Evolutionary conservation across 352 stramenopile species (phyloP).

Genomic region (Elongisporangium senticosum): DNA sequence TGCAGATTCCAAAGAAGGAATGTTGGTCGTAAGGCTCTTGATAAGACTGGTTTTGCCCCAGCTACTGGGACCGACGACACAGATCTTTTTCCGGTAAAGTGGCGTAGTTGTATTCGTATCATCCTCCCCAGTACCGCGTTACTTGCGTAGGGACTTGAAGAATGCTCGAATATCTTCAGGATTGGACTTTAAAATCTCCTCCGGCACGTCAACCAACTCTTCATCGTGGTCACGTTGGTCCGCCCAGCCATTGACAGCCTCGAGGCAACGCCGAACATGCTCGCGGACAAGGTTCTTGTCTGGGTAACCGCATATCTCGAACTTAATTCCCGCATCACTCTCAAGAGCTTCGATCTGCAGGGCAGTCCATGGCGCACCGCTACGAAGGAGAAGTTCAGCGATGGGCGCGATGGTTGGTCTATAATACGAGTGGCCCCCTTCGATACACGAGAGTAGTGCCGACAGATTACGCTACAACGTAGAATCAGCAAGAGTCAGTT

Average conservation of each 20-base stretch:
- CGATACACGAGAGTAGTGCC: background rate
- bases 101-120: background rate
- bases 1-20: conserved; percentile 7
- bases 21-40: conserved; percentile 16
- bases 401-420: background rate
- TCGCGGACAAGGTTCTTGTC: background rate
- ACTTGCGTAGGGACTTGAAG: conserved; percentile 1
- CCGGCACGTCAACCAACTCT: background rate
- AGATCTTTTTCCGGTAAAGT: conserved; percentile 19
- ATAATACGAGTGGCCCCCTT: background rate
- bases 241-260: background rate
- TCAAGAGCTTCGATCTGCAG: background rate
- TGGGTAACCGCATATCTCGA: too few relatives aligned
- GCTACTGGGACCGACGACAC: conserved; percentile 20
- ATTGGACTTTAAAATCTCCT: background rate
- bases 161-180: conserved; percentile 11
- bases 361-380: background rate
- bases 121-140: background rate
- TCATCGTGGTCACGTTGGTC: background rate
- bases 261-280: background rate
- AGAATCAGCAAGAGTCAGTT: too few relatives aligned
- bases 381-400: background rate
- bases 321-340: too few relatives aligned
- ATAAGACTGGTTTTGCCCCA: conserved; percentile 33
- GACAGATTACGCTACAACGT: background rate